Percentiles rank a stretch among this genome's conserved stretches.
Conservation (phyloP, 2,329 filamentous ascomycete genomes). For the Sarocladium oryzae region DNA sequence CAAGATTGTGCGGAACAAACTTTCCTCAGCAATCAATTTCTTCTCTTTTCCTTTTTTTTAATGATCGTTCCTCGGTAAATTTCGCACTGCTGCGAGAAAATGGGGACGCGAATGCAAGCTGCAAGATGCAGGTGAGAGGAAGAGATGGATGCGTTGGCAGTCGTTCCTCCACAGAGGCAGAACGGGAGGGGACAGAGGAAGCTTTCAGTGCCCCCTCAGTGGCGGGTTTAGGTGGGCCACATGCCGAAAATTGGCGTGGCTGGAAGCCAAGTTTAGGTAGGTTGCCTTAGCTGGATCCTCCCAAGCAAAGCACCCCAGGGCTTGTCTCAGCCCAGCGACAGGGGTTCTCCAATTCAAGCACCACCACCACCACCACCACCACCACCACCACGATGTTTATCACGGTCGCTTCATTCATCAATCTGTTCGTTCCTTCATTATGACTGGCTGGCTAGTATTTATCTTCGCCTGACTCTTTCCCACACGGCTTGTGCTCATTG, state of each 20-base stretch:
- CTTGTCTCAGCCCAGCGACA: background rate
- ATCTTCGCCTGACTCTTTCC: no score
- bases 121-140: slow-evolving; percentile 9
- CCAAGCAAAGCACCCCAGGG: no score
- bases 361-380: no score
- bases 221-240: background rate
- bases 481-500: no score
- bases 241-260: slow-evolving; percentile 4
- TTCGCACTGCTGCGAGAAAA: slow-evolving; percentile 3
- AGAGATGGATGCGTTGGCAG: slow-evolving; percentile 5
- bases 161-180: background rate
- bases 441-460: no score
- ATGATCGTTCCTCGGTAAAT: no score
- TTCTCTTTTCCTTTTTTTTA: no score
- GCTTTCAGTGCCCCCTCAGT: background rate
- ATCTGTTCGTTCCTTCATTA: background rate
- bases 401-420: no score
- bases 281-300: no score
- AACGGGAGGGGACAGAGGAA: background rate
- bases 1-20: no score
- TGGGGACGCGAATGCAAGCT: slow-evolving; percentile 5
- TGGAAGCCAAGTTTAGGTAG: background rate
- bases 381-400: no score
- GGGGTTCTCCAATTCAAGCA: slow-evolving; percentile 3
- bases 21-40: no score